Conservation (phyloP, 345 rosid genomes). For the Salix caprea region DNA sequence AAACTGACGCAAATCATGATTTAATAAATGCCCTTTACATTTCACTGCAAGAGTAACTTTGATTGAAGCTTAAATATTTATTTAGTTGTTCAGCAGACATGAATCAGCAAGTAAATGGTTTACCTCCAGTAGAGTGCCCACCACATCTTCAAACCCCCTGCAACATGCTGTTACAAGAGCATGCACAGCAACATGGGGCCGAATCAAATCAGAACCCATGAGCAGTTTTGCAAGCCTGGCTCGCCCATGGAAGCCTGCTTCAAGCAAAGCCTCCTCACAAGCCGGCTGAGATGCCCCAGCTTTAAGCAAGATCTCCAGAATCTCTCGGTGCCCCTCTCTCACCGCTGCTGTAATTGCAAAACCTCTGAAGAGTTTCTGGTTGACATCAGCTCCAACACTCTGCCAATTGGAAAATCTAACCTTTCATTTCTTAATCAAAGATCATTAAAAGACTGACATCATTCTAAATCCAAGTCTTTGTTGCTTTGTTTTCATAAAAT, state of each 20-base stretch:
- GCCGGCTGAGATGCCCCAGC: conserved; percentile 91
- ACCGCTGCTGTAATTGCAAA: conserved; percentile 89
- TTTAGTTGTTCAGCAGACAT: neutral
- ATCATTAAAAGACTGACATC: conserved; percentile 12
- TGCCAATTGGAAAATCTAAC: conserved; percentile 34
- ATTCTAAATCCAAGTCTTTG: neutral
- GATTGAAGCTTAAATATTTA: neutral
- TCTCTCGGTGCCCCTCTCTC: conserved; percentile 79
- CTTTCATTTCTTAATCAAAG: conserved; percentile 16
- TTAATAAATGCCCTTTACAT: too few relatives aligned
- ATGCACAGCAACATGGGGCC: conserved; percentile 82
- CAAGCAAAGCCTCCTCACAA: conserved; percentile 90
- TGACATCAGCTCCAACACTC: conserved; percentile 89
- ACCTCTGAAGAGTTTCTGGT: conserved; percentile 89
- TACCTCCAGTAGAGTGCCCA: conserved; percentile 68
- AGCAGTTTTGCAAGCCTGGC: conserved; percentile 66
- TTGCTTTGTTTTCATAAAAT: conserved; percentile 8
- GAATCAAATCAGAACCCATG: conserved; percentile 78
- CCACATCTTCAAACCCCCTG: conserved; percentile 74
- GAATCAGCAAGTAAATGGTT: neutral
- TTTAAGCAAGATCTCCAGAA: conserved; percentile 77
- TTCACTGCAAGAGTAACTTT: neutral
- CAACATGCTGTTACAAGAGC: conserved; percentile 84
- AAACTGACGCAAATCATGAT: too few relatives aligned
- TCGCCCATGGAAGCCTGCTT: conserved; percentile 75